phyloP scores from a whole-genome alignment of 768 basidiomycete species.

The Boletellus ananas region DNA sequence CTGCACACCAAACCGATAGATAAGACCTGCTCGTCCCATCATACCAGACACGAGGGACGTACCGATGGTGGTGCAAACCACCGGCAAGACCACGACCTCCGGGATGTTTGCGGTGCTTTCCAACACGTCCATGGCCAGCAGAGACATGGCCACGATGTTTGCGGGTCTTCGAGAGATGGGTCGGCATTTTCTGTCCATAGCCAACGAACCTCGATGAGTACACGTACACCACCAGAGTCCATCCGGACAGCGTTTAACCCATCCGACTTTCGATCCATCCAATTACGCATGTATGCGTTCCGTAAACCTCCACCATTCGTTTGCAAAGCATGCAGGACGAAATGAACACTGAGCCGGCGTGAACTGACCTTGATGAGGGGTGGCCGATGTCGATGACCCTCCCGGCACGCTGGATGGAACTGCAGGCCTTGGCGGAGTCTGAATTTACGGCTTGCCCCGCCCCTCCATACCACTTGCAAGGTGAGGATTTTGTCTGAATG shows the following conservation, averaged over 20 bases:
- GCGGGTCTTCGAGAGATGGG: slow-evolving; percentile 93
- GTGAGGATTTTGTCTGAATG: slow-evolving; percentile 11
- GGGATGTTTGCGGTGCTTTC: slow-evolving; percentile 99
- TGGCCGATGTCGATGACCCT: slow-evolving; percentile 41
- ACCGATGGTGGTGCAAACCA: slow-evolving; percentile 99
- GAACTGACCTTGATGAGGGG: slow-evolving; percentile 67
- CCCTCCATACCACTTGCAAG: slow-evolving; percentile 15
- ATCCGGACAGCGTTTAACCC: slow-evolving; percentile 36
- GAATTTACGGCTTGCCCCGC: slow-evolving; percentile 17
- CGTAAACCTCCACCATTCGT: slow-evolving; percentile 6
- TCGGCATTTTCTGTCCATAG: slow-evolving; percentile 72
- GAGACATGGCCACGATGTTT: slow-evolving; percentile 99
- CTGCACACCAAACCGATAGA: slow-evolving; percentile 35
- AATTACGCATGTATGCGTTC: slow-evolving; percentile 17
- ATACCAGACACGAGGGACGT: slow-evolving; percentile 29
- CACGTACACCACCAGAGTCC: slow-evolving; percentile 19
- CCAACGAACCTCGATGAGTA: slow-evolving; percentile 18
- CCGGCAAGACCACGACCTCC: slow-evolving; percentile 99
- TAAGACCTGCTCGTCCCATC: background rate
- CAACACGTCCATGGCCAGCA: slow-evolving; percentile 99
- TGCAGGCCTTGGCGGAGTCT: slow-evolving; percentile 24
- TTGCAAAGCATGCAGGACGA: slow-evolving; percentile 13
- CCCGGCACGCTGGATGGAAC: background rate
- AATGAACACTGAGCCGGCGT: slow-evolving; percentile 21
- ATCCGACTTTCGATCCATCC: slow-evolving; percentile 49